phyloP scores from a whole-genome alignment of 179 eudicot genomes.

The Silene coronaria region DNA sequence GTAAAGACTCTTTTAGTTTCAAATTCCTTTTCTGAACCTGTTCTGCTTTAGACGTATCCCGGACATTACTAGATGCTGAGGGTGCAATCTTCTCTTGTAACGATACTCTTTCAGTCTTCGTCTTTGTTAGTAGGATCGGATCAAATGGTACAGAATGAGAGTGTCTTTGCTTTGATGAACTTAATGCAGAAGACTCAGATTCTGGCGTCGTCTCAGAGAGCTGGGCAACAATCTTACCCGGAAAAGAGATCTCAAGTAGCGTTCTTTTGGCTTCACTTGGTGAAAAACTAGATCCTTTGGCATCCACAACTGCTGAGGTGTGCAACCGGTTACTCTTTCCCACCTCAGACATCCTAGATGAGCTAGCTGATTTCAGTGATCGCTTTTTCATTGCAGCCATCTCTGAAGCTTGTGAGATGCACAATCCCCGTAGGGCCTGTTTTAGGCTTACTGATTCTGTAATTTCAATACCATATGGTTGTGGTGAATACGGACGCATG shows the following conservation, averaged over 20 bases:
- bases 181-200: slow-evolving; percentile 20
- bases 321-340: slow-evolving; percentile 38
- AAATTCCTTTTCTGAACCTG: slow-evolving; percentile 31
- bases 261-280: slow-evolving; percentile 35
- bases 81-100: slow-evolving; percentile 34
- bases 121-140: no score
- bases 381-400: slow-evolving; percentile 75
- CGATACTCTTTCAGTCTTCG: slow-evolving; percentile 21
- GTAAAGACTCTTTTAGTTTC: slow-evolving; percentile 26
- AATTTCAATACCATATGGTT: slow-evolving; percentile 48
- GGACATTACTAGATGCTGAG: slow-evolving; percentile 23
- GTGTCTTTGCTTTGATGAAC: slow-evolving; percentile 25
- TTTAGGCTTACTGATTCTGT: slow-evolving; percentile 65
- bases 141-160: slow-evolving; percentile 18
- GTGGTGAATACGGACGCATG: slow-evolving; percentile 42
- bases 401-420: slow-evolving; percentile 87
- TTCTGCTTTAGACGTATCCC: slow-evolving; percentile 20
- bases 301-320: slow-evolving; percentile 35
- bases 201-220: slow-evolving; percentile 26
- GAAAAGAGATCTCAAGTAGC: slow-evolving; percentile 43
- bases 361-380: slow-evolving; percentile 38
- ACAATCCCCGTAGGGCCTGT: slow-evolving; percentile 75
- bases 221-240: slow-evolving; percentile 35
- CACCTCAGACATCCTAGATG: slow-evolving; percentile 38
- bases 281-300: slow-evolving; percentile 24